phyloP scores from a whole-genome alignment of 108 stramenopile genomes.

The Cyclotella atomus region DNA sequence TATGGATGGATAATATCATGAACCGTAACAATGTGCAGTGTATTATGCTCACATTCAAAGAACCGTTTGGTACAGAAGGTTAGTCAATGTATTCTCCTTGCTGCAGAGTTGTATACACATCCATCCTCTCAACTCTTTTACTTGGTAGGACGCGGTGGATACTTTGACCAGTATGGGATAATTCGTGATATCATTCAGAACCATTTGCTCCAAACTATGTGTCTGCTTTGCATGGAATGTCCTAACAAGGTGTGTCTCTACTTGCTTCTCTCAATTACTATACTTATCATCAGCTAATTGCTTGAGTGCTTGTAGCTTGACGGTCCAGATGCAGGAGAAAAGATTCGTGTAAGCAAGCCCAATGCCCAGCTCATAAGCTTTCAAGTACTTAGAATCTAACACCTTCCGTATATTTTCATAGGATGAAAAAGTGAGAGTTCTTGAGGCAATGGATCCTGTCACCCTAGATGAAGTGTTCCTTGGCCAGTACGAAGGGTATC shows the following conservation, averaged over 20 bases:
- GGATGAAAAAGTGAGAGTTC: constrained; percentile 93
- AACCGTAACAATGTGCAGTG: constrained; percentile 73
- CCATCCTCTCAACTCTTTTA: no score
- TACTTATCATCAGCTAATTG: neutral
- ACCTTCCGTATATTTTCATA: no score
- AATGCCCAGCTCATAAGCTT: no score
- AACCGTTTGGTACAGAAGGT: constrained; percentile 89
- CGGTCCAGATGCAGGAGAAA: constrained; percentile 77
- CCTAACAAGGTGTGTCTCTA: constrained; percentile 62
- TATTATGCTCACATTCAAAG: constrained; percentile 86
- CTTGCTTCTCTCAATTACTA: neutral
- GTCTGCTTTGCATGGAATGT: constrained; percentile 83
- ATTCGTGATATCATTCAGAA: constrained; percentile 96
- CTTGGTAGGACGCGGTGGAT: constrained; percentile 89
- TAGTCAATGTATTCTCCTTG: constrained; percentile 39
- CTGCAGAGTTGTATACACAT: no score
- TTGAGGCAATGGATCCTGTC: constrained; percentile 83
- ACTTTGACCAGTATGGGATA: constrained; percentile 95
- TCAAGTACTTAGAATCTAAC: no score
- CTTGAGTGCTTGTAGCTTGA: constrained; percentile 21
- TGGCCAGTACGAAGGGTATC: constrained; percentile 95
- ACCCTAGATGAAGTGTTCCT: constrained; percentile 84
- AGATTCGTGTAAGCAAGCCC: no score
- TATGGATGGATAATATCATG: constrained; percentile 92
- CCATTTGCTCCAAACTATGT: constrained; percentile 93